Base-by-base conservation (phyloP, 2,329 filamentous ascomycete genomes). In the Sclerotinia spermophila region DNA sequence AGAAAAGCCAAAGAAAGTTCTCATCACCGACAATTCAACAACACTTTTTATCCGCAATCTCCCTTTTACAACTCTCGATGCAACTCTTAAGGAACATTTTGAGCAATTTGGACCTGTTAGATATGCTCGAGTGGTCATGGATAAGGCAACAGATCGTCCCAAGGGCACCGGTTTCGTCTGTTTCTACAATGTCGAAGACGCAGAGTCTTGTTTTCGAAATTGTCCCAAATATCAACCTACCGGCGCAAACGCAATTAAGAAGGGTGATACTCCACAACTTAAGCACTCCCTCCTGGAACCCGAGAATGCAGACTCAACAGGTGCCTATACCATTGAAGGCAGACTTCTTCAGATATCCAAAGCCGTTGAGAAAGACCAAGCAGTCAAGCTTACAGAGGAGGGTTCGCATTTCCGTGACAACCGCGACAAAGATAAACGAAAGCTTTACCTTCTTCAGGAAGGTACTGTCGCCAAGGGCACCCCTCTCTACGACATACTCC, bases 91-190 rank as follows among this genome's bases (percentile, higher is more conserved):
- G 78, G 86, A 90, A 66, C 95, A 97, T 79, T 99, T 99, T 78
- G 84, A 84, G n/a, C 85, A 90, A 77, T 98, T 99, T 77, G 96
- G 96, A 38, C 86, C 86, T n/a, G 84, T 97, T 53, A 88, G 94
- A 51, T 99, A 98, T 79, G 96, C 95, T 7, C 88, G 96, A 74
- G 90, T 97, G 15, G 96, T 99, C 51, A 87, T 96, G 79, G 95
- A 99, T 79, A 90, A 86, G 61, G 88, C 89, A 35, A 97, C 93
- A 0, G 94, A 94, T 75, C 90, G 93, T 67, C 93, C 96, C 2
- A 93, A 92, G 62, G 96, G 96, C 38, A 98, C 95, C 44, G 96
- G 91, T 5, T 99, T 99, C 78, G 95, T 98, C 42, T 97, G 93
- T 82, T 99, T 99, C 82, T 90, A 90, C 81, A 90, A 91, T 65